Base-by-base conservation (phyloP, 192 early-diverging fungal species). In the Coemansia sp. region DNA sequence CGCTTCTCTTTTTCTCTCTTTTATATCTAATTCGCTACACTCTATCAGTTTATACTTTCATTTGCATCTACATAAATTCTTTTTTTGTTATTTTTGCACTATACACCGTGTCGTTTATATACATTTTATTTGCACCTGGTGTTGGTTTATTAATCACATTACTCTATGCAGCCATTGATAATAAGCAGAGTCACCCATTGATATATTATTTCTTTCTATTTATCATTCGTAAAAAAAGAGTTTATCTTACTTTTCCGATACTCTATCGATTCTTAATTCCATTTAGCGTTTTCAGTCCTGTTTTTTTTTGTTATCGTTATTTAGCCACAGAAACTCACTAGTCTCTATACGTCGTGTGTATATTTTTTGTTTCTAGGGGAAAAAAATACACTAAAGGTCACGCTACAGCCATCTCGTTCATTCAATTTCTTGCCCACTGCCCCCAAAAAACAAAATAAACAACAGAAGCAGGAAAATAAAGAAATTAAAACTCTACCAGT, bases 121-220 rank as follows among this genome's bases (percentile, higher is more conserved):
- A 50, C 16, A 10, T 22, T 50, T 17, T 50, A 50, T 20, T 22
- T 4, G 17, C 16, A 50, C 49, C 49, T 20, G 17, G 16, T 45
- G 12, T 45, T 45, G 12, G 42, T 16, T 59, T 40, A 40, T 59
- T 59, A 59, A 40, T 59, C 48, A 32, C 66, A 67, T 67, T 67
- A 52, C 52, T 67, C 45, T 67, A 60, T 67, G 66, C 66, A 67
- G 66, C 38, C 66, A 67, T 67, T 67, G 66, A 67, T 58, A 66
- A 58, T 36, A 29, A 32, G 12, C 56, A 60, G 42, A 16, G 57
- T 51, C 64, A 10, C 25, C 45, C 54, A 45, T 45, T 45, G 42
- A 45, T 45, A 45, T 45, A 45, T 65, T 52, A 52, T 65, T 52
- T 65, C 33, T 52, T 64, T n/a, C n/a, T 52, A 18, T n/a, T 52